phyloP scores from a whole-genome alignment of 2,329 filamentous ascomycete species.

The Eutypa lata region DNA sequence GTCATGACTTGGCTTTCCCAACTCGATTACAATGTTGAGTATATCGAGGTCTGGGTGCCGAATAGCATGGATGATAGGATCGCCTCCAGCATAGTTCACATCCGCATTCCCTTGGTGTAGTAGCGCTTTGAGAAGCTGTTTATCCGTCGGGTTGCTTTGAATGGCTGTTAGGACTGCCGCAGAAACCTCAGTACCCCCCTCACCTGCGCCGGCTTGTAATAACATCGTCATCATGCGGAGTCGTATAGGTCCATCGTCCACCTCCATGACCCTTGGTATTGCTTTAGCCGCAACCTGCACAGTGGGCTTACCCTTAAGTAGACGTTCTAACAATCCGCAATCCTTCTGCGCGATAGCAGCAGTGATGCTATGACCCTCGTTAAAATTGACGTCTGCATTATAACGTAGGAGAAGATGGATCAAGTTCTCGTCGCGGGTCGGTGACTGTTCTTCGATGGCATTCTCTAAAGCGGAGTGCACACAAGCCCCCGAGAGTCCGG shows the following conservation, averaged over 20 bases:
- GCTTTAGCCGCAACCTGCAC: slow-evolving; percentile 46
- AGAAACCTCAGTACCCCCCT: slow-evolving; percentile 40
- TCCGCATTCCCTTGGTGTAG: slow-evolving; percentile 51
- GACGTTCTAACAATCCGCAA: slow-evolving; percentile 38
- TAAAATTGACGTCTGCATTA: slow-evolving; percentile 53
- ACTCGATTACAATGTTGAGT: slow-evolving; percentile 43
- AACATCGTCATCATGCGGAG: slow-evolving; percentile 47
- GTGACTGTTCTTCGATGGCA: slow-evolving; percentile 46
- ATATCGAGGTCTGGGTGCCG: slow-evolving; percentile 47
- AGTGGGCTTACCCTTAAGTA: slow-evolving; percentile 44
- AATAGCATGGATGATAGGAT: slow-evolving; percentile 34
- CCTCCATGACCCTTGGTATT: slow-evolving; percentile 45
- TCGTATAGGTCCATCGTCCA: slow-evolving; percentile 39
- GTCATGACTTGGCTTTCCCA: slow-evolving; percentile 41
- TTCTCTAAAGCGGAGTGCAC: slow-evolving; percentile 50
- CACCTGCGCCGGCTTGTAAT: slow-evolving; percentile 41
- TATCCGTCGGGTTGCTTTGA: slow-evolving; percentile 44
- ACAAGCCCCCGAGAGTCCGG: slow-evolving; percentile 43
- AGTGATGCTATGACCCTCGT: slow-evolving; percentile 46
- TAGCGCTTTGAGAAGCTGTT: slow-evolving; percentile 45
- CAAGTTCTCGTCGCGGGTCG: slow-evolving; percentile 46
- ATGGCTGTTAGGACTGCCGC: slow-evolving; percentile 41
- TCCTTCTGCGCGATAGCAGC: slow-evolving; percentile 49
- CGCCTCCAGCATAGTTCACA: slow-evolving; percentile 46
- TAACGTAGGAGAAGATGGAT: slow-evolving; percentile 51